Conservation (phyloP, 2,329 filamentous ascomycete genomes). For the Stagonosporopsis vannaccii region DNA sequence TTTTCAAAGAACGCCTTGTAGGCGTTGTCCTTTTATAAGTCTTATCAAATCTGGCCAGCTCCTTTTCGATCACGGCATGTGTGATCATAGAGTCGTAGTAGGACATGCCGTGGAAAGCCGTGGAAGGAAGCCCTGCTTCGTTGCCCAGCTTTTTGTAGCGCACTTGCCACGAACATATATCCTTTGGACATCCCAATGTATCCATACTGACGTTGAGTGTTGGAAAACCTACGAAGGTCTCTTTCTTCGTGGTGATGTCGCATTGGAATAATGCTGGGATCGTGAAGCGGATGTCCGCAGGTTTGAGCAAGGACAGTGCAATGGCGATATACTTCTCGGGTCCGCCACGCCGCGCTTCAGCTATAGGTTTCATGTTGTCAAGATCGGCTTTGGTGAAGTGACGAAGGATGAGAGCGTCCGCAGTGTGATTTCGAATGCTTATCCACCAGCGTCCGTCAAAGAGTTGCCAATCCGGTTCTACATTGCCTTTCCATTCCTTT, state of each 20-base stretch:
- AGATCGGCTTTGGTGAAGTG: conserved; percentile 29
- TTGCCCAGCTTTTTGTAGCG: conserved; percentile 38
- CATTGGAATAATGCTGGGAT: conserved; percentile 36
- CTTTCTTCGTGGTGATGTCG: conserved; percentile 20
- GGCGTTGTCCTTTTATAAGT: background rate
- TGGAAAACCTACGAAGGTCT: conserved; percentile 33
- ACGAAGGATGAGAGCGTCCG: conserved; percentile 50
- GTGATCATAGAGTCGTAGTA: background rate
- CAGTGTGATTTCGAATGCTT: conserved; percentile 49
- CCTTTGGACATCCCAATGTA: conserved; percentile 16
- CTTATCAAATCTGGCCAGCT: background rate
- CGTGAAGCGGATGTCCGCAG: conserved; percentile 27
- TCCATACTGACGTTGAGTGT: conserved; percentile 29
- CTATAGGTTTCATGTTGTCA: conserved; percentile 5
- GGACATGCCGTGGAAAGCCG: background rate
- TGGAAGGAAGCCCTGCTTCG: background rate
- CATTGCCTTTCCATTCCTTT: background rate
- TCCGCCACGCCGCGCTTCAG: background rate
- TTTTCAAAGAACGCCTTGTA: background rate
- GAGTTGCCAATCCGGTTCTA: conserved; percentile 48
- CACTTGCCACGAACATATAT: conserved; percentile 28
- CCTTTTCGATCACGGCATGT: conserved; percentile 11
- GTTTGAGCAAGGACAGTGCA: conserved; percentile 28
- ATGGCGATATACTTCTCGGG: conserved; percentile 20
- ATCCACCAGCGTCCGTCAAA: conserved; percentile 67